phyloP scores from a whole-genome alignment of 176 grass and related monocot species.

The Musa beccarii region DNA sequence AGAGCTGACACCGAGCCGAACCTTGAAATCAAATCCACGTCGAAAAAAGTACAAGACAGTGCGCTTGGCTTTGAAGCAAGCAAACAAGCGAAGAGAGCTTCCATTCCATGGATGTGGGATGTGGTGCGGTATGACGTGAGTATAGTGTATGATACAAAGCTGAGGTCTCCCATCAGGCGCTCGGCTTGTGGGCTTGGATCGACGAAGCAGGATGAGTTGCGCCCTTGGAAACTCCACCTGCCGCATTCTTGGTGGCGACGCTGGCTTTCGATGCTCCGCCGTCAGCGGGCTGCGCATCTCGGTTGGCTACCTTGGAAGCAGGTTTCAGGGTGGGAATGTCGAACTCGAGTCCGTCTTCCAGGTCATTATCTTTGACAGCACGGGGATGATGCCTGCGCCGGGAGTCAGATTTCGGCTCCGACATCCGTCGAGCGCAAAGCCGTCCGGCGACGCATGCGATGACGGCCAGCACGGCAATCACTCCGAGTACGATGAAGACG shows the following conservation, averaged over 20 bases:
- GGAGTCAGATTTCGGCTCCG: slow-evolving; percentile 23
- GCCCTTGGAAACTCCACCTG: not conserved
- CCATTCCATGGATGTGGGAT: too few species aligned
- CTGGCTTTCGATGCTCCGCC: not conserved
- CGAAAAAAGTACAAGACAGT: too few species aligned
- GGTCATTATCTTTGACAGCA: slow-evolving; percentile 44
- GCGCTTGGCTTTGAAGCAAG: too few species aligned
- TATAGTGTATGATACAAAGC: too few species aligned
- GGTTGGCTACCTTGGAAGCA: not conserved
- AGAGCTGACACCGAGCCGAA: too few species aligned
- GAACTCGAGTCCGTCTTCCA: slow-evolving; percentile 71
- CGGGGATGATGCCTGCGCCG: slow-evolving; percentile 38
- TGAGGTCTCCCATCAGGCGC: not conserved
- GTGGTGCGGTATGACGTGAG: too few species aligned
- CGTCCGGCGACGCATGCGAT: slow-evolving; percentile 56
- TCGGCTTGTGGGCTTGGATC: not conserved
- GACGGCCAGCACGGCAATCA: slow-evolving; percentile 62
- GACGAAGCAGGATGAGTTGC: not conserved
- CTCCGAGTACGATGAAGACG: slow-evolving; percentile 48
- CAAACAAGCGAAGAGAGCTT: too few species aligned
- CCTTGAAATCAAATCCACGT: too few species aligned
- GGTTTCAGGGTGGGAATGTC: slow-evolving; percentile 63
- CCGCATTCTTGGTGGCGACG: not conserved
- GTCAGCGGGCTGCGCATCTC: not conserved
- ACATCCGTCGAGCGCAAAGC: slow-evolving; percentile 43